Conservation (phyloP, 2,329 filamentous ascomycete species). For the Trichoderma atroviride region DNA sequence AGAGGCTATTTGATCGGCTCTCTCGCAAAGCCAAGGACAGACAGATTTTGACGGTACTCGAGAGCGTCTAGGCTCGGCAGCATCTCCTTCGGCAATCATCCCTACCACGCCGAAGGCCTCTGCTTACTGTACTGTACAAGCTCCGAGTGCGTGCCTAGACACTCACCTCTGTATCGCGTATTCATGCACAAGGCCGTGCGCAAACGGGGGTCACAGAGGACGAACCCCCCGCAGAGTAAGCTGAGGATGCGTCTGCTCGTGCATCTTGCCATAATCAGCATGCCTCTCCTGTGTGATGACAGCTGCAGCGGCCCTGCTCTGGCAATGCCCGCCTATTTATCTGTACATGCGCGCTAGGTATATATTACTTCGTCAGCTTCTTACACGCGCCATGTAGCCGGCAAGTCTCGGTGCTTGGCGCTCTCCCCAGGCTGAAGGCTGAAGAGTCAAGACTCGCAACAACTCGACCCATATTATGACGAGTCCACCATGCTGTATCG, state of each 20-base stretch:
- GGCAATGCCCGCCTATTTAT: not conserved
- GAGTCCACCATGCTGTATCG: not conserved
- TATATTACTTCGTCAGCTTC: constrained; percentile 1
- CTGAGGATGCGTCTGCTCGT: constrained; percentile 20
- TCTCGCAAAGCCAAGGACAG: not conserved
- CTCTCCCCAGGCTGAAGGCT: not conserved
- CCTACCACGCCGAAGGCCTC: not conserved
- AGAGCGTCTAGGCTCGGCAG: not conserved
- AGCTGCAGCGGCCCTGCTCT: constrained; percentile 19
- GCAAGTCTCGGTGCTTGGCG: not conserved
- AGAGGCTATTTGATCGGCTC: not conserved
- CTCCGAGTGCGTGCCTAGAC: not conserved
- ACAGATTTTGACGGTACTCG: not conserved
- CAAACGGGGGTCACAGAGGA: constrained; percentile 17
- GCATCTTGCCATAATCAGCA: constrained; percentile 14
- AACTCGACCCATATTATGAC: not conserved
- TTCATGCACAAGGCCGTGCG: constrained; percentile 20
- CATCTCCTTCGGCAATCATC: constrained; percentile 16
- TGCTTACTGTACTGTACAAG: not conserved
- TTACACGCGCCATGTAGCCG: constrained; percentile 3
- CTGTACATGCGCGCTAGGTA: too few relatives aligned
- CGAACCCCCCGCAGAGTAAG: constrained; percentile 24
- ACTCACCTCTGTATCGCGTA: constrained; percentile 1
- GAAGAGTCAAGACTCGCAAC: not conserved
- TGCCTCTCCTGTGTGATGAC: constrained; percentile 24